phyloP scores from a whole-genome alignment of 2,329 filamentous ascomycete genomes.

The Colletotrichum tamarilloi region DNA sequence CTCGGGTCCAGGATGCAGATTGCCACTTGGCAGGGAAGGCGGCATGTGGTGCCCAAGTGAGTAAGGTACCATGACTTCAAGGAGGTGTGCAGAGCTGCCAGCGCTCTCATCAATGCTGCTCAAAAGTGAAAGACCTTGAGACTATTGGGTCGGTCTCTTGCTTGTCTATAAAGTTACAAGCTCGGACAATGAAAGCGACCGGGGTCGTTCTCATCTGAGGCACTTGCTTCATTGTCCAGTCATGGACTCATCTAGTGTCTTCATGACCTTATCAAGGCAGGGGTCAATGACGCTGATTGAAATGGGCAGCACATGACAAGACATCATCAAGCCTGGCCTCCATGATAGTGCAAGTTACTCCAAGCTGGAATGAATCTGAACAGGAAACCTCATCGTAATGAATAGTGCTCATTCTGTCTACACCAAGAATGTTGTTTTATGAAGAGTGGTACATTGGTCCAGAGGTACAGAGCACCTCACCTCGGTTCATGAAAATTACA shows the following conservation, averaged over 20 bases:
- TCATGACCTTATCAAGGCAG: neutral
- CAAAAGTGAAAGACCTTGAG: neutral
- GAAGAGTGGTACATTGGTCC: neutral
- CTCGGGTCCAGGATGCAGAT: constrained; percentile 13
- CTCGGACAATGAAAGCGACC: neutral
- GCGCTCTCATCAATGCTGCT: neutral
- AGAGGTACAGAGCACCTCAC: neutral
- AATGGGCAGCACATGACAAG: neutral
- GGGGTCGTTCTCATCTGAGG: neutral
- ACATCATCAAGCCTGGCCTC: neutral
- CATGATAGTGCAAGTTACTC: neutral
- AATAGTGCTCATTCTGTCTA: neutral
- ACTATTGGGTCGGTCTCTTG: neutral
- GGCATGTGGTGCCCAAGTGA: constrained; percentile 13
- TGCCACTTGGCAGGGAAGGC: constrained; percentile 31
- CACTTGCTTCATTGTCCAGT: constrained; percentile 12
- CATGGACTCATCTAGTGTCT: neutral
- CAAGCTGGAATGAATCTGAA: neutral
- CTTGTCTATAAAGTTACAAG: constrained; percentile 10
- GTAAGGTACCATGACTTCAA: neutral
- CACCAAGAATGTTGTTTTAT: neutral
- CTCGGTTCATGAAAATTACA: neutral
- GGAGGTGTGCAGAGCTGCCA: constrained; percentile 3
- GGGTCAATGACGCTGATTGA: constrained; percentile 6
- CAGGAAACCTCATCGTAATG: neutral